Base-by-base conservation (phyloP, 1,139 yeast species). In the Pichia sp. region DNA sequence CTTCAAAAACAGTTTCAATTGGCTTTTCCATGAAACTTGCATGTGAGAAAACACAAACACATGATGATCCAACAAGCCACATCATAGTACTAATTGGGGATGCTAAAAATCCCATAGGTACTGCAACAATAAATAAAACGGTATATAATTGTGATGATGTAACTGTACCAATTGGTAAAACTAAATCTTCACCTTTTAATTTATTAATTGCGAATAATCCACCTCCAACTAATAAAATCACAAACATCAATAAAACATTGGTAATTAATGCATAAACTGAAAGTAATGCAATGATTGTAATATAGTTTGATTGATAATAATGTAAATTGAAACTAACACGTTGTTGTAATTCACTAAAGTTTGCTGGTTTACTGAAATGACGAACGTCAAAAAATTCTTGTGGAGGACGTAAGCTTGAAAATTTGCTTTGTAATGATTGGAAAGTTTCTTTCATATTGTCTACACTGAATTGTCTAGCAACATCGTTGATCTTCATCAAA, bases 11-110 rank as follows among this genome's bases (percentile, higher is more conserved):
- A 43, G 95, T 86, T 72, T 92, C 98, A 60, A 94, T 89, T 42
- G 98, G 98, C 72, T 92, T 92, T 66, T 94, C 98, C 88, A 94
- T 81, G 57, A 94, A 78, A 11, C 94, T 71, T 48, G 98, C 97
- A 69, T 94, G 99, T 11, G 96, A 81, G 49, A 90, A 74, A 45
- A 94, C 92, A 44, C 85, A 71, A 47, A 89, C 95, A 40, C 86
- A 83, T 28, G 96, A 86, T 7, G 97, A 94, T 58, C 98, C 99
- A 64, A 94, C 81, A 60, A 94, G 78, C 98, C 98, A 94, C 79
- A 94, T 77, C 74, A 94, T 71, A 33, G 98, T 89, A 51, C 95
- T 79, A 59, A 94, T 78, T 45, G 98, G 98, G 58, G 95, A 84
- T 30, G 98, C 97, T 60, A 89, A 72, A 65, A 94, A 81, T 11